Conservation (phyloP, 2,329 filamentous ascomycete genomes). For the Claviceps sorghi region DNA sequence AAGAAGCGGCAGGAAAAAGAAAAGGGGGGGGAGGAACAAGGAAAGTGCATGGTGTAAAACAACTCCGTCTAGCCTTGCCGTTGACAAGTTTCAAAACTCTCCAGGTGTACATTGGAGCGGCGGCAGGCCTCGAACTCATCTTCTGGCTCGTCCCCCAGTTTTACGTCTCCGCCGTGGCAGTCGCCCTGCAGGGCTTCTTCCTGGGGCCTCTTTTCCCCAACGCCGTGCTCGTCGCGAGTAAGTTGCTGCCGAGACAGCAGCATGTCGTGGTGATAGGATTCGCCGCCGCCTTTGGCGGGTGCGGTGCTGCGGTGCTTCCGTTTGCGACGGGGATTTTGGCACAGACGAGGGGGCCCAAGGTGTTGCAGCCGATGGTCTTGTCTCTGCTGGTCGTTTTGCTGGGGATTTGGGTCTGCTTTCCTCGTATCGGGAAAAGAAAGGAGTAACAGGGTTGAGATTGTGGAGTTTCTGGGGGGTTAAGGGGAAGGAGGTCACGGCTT, state of each 20-base stretch:
- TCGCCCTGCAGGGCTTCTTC: constrained; percentile 58
- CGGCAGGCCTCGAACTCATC: constrained; percentile 48
- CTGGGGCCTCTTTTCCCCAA: constrained; percentile 61
- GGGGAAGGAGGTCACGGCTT: too few species aligned
- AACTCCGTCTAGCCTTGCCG: not conserved
- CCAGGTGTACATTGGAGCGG: constrained; percentile 42
- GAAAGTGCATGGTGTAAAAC: too few species aligned
- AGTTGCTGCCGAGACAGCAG: constrained; percentile 49
- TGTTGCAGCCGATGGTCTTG: constrained; percentile 36
- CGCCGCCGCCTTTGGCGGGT: not conserved
- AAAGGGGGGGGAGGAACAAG: not conserved
- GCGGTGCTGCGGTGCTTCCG: constrained; percentile 27
- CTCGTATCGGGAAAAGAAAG: constrained; percentile 4
- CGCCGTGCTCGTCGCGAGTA: constrained; percentile 54
- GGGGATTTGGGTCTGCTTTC: constrained; percentile 22
- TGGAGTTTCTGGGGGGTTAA: too few species aligned
- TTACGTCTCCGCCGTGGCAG: constrained; percentile 40
- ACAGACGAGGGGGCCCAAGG: constrained; percentile 29
- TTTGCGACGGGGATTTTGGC: constrained; percentile 51
- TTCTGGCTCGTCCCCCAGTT: constrained; percentile 47
- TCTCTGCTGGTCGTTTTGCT: constrained; percentile 24
- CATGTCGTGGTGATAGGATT: not conserved
- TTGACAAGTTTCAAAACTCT: not conserved
- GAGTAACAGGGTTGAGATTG: not conserved
- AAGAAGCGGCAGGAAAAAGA: too few species aligned